Evolutionary conservation across 495 filamentous ascomycete species (phyloP).

Genomic region (Penicillium psychrofluorescens): DNA sequence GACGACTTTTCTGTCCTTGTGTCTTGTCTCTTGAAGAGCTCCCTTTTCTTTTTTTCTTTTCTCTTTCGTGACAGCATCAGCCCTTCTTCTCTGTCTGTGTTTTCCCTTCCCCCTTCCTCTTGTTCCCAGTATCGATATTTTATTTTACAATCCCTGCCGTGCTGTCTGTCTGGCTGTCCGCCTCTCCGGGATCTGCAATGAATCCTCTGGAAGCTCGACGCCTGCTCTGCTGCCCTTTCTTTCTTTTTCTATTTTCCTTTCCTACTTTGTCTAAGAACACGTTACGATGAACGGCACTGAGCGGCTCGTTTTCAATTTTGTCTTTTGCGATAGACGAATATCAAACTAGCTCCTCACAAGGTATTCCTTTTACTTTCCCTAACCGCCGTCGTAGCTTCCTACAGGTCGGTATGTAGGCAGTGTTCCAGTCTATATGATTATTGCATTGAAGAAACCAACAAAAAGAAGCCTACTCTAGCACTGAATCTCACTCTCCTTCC

Average conservation of each 20-base stretch:
- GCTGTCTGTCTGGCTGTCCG: background rate
- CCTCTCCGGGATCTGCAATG: background rate
- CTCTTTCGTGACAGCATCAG: constrained; percentile 15
- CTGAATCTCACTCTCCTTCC: constrained; percentile 48
- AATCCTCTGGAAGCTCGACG: too few relatives aligned
- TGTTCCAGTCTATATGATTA: background rate
- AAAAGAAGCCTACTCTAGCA: constrained; percentile 6
- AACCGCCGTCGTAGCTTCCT: background rate
- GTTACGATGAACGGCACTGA: constrained; percentile 21
- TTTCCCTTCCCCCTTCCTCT: constrained; percentile 14
- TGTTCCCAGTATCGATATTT: constrained; percentile 16
- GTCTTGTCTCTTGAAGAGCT: constrained; percentile 21
- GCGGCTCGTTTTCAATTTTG: constrained; percentile 14
- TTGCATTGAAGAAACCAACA: background rate
- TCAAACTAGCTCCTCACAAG: constrained; percentile 2
- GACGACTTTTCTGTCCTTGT: constrained; percentile 12
- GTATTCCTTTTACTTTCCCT: constrained; percentile 7
- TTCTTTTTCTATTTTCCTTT: constrained; percentile 12
- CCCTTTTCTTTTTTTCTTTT: constrained; percentile 11
- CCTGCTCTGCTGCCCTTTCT: constrained; percentile 7
- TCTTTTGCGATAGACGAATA: constrained; percentile 15
- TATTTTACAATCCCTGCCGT: constrained; percentile 2
- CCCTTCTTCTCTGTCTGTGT: constrained; percentile 16
- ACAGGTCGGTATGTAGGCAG: background rate
- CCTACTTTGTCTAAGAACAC: constrained; percentile 22